A percentile compares a stretch with the other conserved stretches of the same genome.
phyloP scores from a whole-genome alignment of 164 flowering plant genomes.

The Aristolochia californica region DNA sequence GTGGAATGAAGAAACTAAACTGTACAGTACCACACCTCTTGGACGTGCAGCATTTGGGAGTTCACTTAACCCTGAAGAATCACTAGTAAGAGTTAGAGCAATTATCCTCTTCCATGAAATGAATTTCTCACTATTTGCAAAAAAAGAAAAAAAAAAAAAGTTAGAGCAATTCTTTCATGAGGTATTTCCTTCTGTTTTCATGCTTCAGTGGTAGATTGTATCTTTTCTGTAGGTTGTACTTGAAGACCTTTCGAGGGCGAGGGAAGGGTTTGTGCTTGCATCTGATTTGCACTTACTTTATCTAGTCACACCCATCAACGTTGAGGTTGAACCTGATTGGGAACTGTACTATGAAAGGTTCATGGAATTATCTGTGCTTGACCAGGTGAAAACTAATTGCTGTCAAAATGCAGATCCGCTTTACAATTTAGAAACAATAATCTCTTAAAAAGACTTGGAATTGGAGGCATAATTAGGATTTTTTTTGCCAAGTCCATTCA shows the following conservation, averaged over 20 bases:
- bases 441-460: no score
- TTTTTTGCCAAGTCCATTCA: no score
- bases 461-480: no score
- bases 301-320: constrained; percentile 89
- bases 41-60: constrained; percentile 98
- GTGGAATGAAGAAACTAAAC: constrained; percentile 90
- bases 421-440: no score
- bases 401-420: neutral
- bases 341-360: constrained; percentile 84
- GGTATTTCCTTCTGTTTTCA: neutral
- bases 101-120: no score
- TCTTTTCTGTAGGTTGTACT: constrained; percentile 54
- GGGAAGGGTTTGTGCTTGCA: constrained; percentile 96
- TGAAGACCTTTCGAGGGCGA: constrained; percentile 88
- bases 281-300: constrained; percentile 96
- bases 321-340: constrained; percentile 96
- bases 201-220: neutral
- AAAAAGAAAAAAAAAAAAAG: no score
- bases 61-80: constrained; percentile 91
- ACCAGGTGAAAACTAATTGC: constrained; percentile 49
- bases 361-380: constrained; percentile 73
- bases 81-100: constrained; percentile 47
- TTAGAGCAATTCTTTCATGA: neutral
- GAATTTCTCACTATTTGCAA: no score
- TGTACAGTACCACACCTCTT: constrained; percentile 85